Evolutionary conservation across 345 rosid species (phyloP), one percentile per base, ranked within the genome.

Genomic region (Rhodamnia argentea): DNA sequence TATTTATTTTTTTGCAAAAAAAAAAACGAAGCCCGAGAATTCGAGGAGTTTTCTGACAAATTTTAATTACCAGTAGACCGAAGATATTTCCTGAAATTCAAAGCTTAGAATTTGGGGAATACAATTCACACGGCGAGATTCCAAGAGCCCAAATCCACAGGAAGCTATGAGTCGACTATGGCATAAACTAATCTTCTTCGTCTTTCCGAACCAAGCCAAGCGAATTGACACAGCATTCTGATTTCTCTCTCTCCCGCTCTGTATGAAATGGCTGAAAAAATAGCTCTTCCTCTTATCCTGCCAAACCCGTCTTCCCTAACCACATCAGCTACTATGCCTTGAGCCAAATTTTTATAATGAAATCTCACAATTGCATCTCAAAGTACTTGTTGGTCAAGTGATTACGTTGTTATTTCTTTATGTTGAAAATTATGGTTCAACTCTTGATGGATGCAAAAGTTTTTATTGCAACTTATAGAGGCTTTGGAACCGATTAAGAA

Each of bases 251-350:
- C 84, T 78, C 52, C 27, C 85, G 42, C 60, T 70, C 40, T 82
- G 74, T 18, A 84, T 85, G 85, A 86, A 86, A 97, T 97, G 99
- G 95, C 96, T 22, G 96, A 95, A 85, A 97, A 91, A 83, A 89
- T 95, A 29, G 92, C 95, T 83, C 91, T 93, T 1, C 97, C 98
- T 59, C 96, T 95, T 85, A 91, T 95, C 85, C 92, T 95, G 84
- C 95, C 96, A 5, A 93, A 88, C 89, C 94, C 74, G 70, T 86
- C 37, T 87, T 87, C 82, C 88, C 90, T 83, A 60, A 82, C 90
- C 94, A 90, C 87, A 75, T n/a, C 88, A 85, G 47, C 86, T 85
- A 10, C 89, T 15, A 13, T 64, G 40, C 3, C 40, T 37, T 37
- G 3, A 37, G 40, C 40, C 40, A 37, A 37, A 37, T 37, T 37